phyloP scores from a whole-genome alignment of 371 early-diverging fungal species.

The Rhizopus stolonifer region DNA sequence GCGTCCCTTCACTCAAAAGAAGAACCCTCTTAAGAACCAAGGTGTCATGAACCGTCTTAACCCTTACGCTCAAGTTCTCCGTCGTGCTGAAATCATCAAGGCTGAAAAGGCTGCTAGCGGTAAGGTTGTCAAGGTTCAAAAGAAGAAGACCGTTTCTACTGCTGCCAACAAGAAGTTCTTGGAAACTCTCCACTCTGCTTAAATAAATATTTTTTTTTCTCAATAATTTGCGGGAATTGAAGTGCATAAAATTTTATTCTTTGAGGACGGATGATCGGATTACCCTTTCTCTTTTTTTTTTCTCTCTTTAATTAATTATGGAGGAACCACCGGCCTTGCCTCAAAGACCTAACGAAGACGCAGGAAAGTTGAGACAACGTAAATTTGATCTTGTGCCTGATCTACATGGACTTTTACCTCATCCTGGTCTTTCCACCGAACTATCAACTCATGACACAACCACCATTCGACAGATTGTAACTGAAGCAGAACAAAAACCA shows the following conservation, averaged over 20 bases:
- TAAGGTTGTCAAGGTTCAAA: conserved; percentile 66
- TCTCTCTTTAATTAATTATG: background rate
- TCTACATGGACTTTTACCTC: conserved; percentile 16
- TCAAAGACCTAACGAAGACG: background rate
- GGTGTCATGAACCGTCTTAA: too few relatives aligned
- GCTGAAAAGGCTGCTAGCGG: too few relatives aligned
- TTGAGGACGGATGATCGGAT: background rate
- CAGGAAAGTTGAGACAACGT: background rate
- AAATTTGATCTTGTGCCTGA: conserved; percentile 23
- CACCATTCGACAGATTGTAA: conserved; percentile 27
- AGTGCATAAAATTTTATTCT: background rate
- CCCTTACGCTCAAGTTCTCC: too few relatives aligned
- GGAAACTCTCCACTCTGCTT: conserved; percentile 62
- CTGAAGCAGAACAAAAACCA: conserved; percentile 32
- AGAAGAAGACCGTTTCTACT: conserved; percentile 34
- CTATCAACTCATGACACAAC: conserved; percentile 33
- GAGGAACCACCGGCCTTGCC: background rate
- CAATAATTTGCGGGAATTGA: too few relatives aligned
- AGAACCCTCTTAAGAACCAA: conserved; percentile 98
- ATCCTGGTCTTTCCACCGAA: conserved; percentile 33
- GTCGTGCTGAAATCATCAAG: too few relatives aligned
- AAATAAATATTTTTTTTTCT: conserved; percentile 22
- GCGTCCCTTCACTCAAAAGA: conserved; percentile 93
- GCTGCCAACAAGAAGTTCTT: conserved; percentile 64
- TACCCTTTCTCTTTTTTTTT: background rate